Base-by-base conservation (phyloP, 2,329 filamentous ascomycete genomes). In the Cladosporium sp. region DNA sequence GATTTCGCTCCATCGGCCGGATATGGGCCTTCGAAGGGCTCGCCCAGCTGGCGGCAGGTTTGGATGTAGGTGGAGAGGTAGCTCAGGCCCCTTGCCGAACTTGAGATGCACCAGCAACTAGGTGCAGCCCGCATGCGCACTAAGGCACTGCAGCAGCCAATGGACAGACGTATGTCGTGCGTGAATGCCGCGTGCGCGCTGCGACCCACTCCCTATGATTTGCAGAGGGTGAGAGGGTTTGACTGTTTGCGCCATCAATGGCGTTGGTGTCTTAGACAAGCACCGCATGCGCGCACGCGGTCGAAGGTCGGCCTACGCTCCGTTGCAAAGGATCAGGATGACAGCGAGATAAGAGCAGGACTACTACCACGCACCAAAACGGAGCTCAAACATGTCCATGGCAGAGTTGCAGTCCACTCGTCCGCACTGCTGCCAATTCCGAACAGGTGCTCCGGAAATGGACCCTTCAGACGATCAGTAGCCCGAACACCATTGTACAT, bases 51-150 rank as follows among this genome's bases (percentile, higher is more conserved):
- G 51, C 34, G 60, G 41, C 47, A 30, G 28, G 47, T 30, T 47
- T n/a, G 49, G 34, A 30, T 26, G 8, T 28, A 41, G 59, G 30
- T 52, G 44, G 44, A 54, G 60, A 63, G 60, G 60, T 47, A 62
- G 59, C 44, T 36, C 47, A 62, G 44, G 44, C 58, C 59, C 57
- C 59, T 52, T 51, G 44, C 44, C 47, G 41, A 51, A 21, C 47
- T 63, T 54, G 49, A 41, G 51, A 64, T 64, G 61, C 61, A 64
- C 61, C 61, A 64, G 38, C 61, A 52, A 55, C 52, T 64, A 64
- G 61, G 49, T 64, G 51, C 61, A 64, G 60, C 60, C n/a, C 21
- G 30, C 51, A 26, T 5, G 24, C 38, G 36, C 61, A 38, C 61
- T 64, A 64, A 28, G 32, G 61, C 15, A 28, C 36, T 18, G 5